A percentile compares a stretch with the other conserved stretches of the same genome.
Evolutionary conservation across 2,329 filamentous ascomycete species (phyloP).

Genomic region (Cryphonectria naterciae): DNA sequence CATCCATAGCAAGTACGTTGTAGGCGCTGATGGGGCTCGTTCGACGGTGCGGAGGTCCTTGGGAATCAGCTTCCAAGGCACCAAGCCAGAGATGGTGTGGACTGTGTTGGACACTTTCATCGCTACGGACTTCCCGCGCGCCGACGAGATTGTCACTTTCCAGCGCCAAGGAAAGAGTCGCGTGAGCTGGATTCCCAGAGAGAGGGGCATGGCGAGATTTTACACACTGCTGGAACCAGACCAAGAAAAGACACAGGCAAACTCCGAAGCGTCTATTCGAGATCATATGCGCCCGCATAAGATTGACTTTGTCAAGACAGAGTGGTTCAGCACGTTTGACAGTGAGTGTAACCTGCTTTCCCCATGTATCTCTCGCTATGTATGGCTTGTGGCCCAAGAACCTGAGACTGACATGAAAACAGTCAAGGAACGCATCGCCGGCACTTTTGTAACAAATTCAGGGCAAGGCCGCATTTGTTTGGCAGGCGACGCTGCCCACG

Average conservation of each 20-base stretch:
- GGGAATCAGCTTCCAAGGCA: slow-evolving; percentile 47
- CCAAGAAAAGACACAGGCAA: slow-evolving; percentile 46
- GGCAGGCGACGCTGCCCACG: slow-evolving; percentile 62
- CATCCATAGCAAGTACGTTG: slow-evolving; percentile 46
- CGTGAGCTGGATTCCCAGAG: slow-evolving; percentile 47
- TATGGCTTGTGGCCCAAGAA: background rate
- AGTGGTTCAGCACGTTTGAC: slow-evolving; percentile 56
- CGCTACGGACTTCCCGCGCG: slow-evolving; percentile 52
- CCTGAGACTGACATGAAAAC: background rate
- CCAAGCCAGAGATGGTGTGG: slow-evolving; percentile 56
- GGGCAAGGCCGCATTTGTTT: slow-evolving; percentile 54
- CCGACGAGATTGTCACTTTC: slow-evolving; percentile 53
- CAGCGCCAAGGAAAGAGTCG: slow-evolving; percentile 5
- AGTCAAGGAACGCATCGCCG: slow-evolving; percentile 48
- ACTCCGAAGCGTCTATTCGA: slow-evolving; percentile 47
- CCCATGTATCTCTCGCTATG: background rate
- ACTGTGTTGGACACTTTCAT: slow-evolving; percentile 53
- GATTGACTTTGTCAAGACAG: slow-evolving; percentile 48
- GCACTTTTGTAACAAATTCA: slow-evolving; percentile 43
- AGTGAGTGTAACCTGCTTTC: slow-evolving; percentile 36
- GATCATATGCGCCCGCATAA: slow-evolving; percentile 48
- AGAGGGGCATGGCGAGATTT: slow-evolving; percentile 51
- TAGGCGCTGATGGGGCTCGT: slow-evolving; percentile 58
- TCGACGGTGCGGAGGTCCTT: slow-evolving; percentile 49
- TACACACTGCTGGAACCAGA: slow-evolving; percentile 48